Percentiles rank a stretch among this genome's conserved stretches.
Conservation (phyloP, 352 stramenopile species). For the Globisporangium polare region DNA sequence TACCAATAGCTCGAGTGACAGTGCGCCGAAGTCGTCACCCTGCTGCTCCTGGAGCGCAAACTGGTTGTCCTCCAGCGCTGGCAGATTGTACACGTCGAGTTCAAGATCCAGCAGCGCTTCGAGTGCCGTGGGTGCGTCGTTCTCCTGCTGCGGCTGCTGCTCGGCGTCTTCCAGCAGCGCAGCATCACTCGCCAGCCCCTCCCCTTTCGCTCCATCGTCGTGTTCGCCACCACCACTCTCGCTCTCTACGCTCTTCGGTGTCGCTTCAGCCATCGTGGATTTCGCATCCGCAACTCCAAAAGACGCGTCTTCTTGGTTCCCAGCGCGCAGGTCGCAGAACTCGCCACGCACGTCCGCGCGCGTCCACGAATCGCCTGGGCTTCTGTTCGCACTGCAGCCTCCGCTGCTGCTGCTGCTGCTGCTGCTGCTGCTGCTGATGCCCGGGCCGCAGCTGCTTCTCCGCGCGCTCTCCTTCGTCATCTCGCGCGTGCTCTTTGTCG, state of each 20-base stretch:
- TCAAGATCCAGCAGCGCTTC: slow-evolving; percentile 48
- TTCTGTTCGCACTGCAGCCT: background rate
- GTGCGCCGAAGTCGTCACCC: slow-evolving; percentile 3
- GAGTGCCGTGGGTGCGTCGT: slow-evolving; percentile 22
- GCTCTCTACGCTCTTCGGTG: slow-evolving; percentile 13
- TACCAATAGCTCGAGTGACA: slow-evolving; percentile 66
- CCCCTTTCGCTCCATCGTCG: background rate
- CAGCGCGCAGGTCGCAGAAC: background rate
- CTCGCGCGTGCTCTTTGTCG: background rate
- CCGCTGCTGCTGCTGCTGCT: background rate
- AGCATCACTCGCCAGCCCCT: background rate
- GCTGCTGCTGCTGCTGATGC: slow-evolving; percentile 8
- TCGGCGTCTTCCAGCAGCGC: background rate
- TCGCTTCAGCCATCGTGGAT: background rate
- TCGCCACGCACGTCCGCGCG: background rate
- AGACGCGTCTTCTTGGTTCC: slow-evolving; percentile 31
- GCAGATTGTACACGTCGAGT: slow-evolving; percentile 29
- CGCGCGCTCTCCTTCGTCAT: slow-evolving; percentile 16
- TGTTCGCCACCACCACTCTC: slow-evolving; percentile 4
- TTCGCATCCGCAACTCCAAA: background rate
- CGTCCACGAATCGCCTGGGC: background rate
- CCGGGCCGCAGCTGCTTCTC: slow-evolving; percentile 11
- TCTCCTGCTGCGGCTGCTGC: background rate
- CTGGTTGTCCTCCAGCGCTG: slow-evolving; percentile 28
- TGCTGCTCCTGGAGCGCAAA: slow-evolving; percentile 14